Base-by-base conservation (phyloP, 1,284 basidiomycete species). In the Ceratobasidium sp. region DNA sequence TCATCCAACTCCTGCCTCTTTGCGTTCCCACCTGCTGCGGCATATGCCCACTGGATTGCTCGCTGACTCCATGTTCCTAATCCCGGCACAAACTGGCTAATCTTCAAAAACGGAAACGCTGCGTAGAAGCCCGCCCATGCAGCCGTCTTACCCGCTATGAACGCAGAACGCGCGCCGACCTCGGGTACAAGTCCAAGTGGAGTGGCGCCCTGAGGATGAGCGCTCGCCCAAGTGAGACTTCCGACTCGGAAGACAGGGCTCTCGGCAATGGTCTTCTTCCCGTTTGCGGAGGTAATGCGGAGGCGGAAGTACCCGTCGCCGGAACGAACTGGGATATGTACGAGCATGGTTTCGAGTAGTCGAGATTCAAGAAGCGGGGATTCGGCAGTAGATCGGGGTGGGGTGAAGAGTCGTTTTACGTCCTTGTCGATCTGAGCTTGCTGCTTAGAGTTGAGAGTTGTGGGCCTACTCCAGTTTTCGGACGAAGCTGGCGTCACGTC, bases 181-280 rank as follows among this genome's bases (percentile, higher is more conserved):
- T 84, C 83, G 2, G 83, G 83, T 17, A n/a, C n/a, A 33, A 84
- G 50, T 10, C 83, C 82, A 6, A 82, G 52, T 9, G 79, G 23
- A 75, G 81, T 83, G n/a, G 83, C 82, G 26, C 83, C 83, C 44
- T 83, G 82, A 23, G 83, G 83, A 26, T 83, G 82, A 0, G 83
- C 82, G 10, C 81, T 82, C 23, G 79, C 56, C 62, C 82, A 80
- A 13, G 82, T 82, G 23, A 84, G 78, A n/a, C 83, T 84, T n/a
- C n/a, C n/a, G n/a, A n/a, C n/a, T n/a, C n/a, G n/a, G n/a, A 84
- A 84, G 0, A 80, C 69, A 6, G 83, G 80, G 28, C 81, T 84
- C 10, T 69, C 67, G 4, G 83, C 83, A 15, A 84, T 69, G 1
- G 78, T 77, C n/a, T n/a, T n/a, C n/a, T n/a, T n/a, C n/a, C n/a